Evolutionary conservation across 169 alveolate species (phyloP).

Genomic region (Cryptosporidium bovis): DNA sequence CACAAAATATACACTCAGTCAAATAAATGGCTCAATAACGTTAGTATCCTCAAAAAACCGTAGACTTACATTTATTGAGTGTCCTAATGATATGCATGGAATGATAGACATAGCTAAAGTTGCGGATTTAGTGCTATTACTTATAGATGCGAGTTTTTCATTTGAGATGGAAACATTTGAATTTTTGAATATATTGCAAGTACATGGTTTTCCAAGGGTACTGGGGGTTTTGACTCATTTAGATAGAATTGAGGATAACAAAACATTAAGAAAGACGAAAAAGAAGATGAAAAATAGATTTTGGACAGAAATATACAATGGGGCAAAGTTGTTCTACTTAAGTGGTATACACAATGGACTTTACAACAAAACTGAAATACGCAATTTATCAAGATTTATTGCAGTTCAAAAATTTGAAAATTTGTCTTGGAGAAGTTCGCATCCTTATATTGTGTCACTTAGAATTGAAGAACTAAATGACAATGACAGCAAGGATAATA

Average conservation of each 20-base stretch:
- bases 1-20: constrained; percentile 87
- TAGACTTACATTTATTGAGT: constrained; percentile 95
- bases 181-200: constrained; percentile 93
- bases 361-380: constrained; percentile 93
- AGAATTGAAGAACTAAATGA: constrained; percentile 88
- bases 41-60: constrained; percentile 93
- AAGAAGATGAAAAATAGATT: constrained; percentile 95
- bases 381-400: constrained; percentile 94
- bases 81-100: constrained; percentile 93
- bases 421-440: constrained; percentile 95
- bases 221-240: constrained; percentile 97
- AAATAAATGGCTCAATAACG: constrained; percentile 93
- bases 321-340: constrained; percentile 96
- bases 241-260: constrained; percentile 93
- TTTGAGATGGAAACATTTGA: constrained; percentile 99
- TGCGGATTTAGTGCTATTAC: constrained; percentile 95
- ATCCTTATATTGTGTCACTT: constrained; percentile 95
- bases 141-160: constrained; percentile 95
- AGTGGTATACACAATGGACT: constrained; percentile 93
- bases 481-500: background rate
- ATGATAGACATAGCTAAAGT: constrained; percentile 98
- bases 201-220: constrained; percentile 93
- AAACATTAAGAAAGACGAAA: constrained; percentile 92
- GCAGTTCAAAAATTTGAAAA: constrained; percentile 91
- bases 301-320: constrained; percentile 97